A percentile compares a stretch with the other conserved stretches of the same genome.
These are phyloP conservation scores for Leptomonas pyrrhocoris DNA, from an alignment of 208 protist genomes.

Conservation along the genomic window DNA sequence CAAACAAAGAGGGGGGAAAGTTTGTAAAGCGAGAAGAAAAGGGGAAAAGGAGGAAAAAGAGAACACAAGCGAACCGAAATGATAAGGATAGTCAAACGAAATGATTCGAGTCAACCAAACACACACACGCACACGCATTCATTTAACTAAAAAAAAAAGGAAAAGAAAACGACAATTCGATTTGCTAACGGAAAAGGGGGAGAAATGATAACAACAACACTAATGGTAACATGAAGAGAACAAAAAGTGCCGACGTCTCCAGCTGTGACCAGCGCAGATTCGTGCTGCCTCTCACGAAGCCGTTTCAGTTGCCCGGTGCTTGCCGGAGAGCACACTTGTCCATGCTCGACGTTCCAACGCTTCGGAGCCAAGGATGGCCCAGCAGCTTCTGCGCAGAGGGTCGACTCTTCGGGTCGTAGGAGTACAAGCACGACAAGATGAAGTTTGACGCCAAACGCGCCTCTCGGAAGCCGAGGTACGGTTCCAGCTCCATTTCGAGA, in stretches of 20 bases:
- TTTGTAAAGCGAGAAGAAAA: not conserved
- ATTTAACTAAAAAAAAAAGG: conserved; percentile 15
- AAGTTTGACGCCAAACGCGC: conserved; percentile 52
- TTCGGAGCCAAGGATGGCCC: conserved; percentile 56
- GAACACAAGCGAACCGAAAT: not conserved
- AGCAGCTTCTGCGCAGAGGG: conserved; percentile 60
- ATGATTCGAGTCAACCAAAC: not conserved
- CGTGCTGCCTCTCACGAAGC: not conserved
- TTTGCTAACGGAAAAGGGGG: not conserved
- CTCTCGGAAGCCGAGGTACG: conserved; percentile 39
- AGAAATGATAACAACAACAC: not conserved
- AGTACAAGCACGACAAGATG: conserved; percentile 61
- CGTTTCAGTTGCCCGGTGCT: not conserved
- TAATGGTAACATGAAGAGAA: not conserved
- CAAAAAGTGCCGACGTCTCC: not conserved
- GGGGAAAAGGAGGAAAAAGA: not conserved
- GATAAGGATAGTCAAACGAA: not conserved
- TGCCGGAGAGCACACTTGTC: conserved; percentile 6
- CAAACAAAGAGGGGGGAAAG: not conserved
- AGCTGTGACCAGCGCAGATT: not conserved
- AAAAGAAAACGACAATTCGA: not conserved
- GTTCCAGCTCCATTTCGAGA: conserved; percentile 58
- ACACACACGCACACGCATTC: not conserved
- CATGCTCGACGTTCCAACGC: conserved; percentile 14
- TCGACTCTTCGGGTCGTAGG: conserved; percentile 68